phyloP scores from a whole-genome alignment of 1,139 yeast genomes.

The Protomyces gravidus region DNA sequence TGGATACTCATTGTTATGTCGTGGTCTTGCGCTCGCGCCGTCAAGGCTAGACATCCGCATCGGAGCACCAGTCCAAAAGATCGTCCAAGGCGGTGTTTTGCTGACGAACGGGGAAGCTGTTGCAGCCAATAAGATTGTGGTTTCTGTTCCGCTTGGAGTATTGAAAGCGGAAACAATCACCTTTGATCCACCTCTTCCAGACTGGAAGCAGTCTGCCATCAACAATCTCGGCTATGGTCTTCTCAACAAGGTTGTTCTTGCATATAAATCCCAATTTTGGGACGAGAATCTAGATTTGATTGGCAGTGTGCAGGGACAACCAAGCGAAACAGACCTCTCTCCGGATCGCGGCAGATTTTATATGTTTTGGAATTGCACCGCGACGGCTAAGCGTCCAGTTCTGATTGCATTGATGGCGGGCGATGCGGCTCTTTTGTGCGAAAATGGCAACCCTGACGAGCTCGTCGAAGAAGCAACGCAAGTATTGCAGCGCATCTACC shows the following conservation, averaged over 20 bases:
- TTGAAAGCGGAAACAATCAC: constrained; percentile 43
- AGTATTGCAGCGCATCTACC: constrained; percentile 39
- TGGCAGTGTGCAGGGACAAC: constrained; percentile 39
- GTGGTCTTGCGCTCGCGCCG: constrained; percentile 45
- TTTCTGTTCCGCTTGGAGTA: constrained; percentile 47
- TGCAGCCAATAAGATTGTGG: constrained; percentile 43
- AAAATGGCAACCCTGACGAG: constrained; percentile 40
- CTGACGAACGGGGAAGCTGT: constrained; percentile 44
- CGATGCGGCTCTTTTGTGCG: constrained; percentile 41
- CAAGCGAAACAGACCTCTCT: constrained; percentile 33
- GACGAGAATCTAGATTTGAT: constrained; percentile 42
- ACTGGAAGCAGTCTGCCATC: constrained; percentile 45
- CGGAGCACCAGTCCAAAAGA: constrained; percentile 43
- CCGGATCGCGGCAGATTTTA: constrained; percentile 43
- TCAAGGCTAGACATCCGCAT: constrained; percentile 44
- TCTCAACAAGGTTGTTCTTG: constrained; percentile 44
- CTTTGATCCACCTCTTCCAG: constrained; percentile 46
- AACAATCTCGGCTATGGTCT: constrained; percentile 45
- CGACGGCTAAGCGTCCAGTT: constrained; percentile 23
- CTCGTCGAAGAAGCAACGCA: constrained; percentile 41
- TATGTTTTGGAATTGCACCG: constrained; percentile 44
- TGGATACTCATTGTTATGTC: constrained; percentile 42
- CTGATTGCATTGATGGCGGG: constrained; percentile 45
- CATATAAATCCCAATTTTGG: constrained; percentile 46
- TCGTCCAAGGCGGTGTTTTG: constrained; percentile 40